These are phyloP conservation scores for Syzygium oleosum DNA, from an alignment of 345 rosid genomes.

Conservation along the genomic window DNA sequence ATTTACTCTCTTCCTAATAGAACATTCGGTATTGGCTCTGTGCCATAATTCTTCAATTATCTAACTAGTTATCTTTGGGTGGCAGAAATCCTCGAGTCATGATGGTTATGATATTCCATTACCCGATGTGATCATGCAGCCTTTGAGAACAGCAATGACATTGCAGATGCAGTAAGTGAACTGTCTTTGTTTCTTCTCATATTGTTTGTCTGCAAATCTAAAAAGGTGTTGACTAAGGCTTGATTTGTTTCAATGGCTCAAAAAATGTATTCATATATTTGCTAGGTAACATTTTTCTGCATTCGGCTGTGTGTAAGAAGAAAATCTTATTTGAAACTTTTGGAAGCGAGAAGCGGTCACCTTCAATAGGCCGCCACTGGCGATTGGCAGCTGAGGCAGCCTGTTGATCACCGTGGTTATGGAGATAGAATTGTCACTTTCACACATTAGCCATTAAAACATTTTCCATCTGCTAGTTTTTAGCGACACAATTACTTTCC, in stretches of 20 bases:
- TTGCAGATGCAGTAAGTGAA: slow-evolving; percentile 56
- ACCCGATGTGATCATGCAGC: slow-evolving; percentile 50
- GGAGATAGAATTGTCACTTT: no score
- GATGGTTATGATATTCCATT: slow-evolving; percentile 25
- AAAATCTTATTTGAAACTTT: not conserved
- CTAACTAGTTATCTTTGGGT: not conserved
- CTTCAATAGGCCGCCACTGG: not conserved
- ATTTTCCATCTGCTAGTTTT: not conserved
- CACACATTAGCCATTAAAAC: no score
- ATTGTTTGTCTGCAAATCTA: not conserved
- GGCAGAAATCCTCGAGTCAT: slow-evolving; percentile 37
- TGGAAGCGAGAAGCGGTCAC: not conserved
- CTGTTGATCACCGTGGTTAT: not conserved
- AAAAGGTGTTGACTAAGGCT: not conserved
- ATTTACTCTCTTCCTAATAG: not conserved
- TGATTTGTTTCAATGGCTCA: not conserved
- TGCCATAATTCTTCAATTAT: not conserved
- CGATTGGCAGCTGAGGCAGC: not conserved
- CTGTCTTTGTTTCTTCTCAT: not conserved
- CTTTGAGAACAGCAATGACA: slow-evolving; percentile 43
- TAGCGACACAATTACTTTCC: not conserved
- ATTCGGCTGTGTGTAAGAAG: not conserved
- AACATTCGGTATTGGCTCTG: not conserved
- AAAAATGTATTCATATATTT: not conserved
- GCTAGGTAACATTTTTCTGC: not conserved